Evolutionary conservation across 176 grass and related monocot genomes (phyloP).

Genomic region (Leersia perrieri): DNA sequence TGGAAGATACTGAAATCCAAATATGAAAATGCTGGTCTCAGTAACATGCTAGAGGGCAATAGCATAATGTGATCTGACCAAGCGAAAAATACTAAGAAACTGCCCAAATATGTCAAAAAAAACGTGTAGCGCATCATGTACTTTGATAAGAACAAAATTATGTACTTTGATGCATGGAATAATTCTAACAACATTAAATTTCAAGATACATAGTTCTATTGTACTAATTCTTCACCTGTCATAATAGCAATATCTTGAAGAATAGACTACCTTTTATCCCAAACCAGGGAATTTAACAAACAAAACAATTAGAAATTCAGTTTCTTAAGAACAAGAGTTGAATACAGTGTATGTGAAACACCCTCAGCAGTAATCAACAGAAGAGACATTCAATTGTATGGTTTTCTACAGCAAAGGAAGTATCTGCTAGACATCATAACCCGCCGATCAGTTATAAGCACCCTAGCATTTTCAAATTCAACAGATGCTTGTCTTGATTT

Average conservation of each 20-base stretch:
- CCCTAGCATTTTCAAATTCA: constrained; percentile 87
- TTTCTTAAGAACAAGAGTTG: constrained; percentile 82
- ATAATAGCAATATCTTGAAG: constrained; percentile 95
- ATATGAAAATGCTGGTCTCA: background rate
- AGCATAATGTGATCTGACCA: background rate
- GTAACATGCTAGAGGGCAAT: background rate
- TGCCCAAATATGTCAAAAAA: background rate
- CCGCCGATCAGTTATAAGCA: constrained; percentile 84
- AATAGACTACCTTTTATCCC: constrained; percentile 79
- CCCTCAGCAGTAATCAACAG: constrained; percentile 92
- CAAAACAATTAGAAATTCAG: constrained; percentile 76
- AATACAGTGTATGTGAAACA: constrained; percentile 57
- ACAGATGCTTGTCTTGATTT: constrained; percentile 83
- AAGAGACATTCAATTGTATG: constrained; percentile 69
- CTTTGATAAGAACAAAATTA: background rate
- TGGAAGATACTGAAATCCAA: background rate
- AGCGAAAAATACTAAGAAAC: background rate
- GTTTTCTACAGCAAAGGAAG: constrained; percentile 85
- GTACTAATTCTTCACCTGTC: constrained; percentile 57
- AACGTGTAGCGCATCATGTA: background rate
- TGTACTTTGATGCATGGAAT: background rate
- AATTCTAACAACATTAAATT: background rate
- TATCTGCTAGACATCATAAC: constrained; percentile 65
- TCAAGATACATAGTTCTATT: background rate
- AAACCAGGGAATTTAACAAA: constrained; percentile 77